These are phyloP conservation scores for Lipomyces kockii DNA, from an alignment of 805 yeast species.

Conservation along the genomic window DNA sequence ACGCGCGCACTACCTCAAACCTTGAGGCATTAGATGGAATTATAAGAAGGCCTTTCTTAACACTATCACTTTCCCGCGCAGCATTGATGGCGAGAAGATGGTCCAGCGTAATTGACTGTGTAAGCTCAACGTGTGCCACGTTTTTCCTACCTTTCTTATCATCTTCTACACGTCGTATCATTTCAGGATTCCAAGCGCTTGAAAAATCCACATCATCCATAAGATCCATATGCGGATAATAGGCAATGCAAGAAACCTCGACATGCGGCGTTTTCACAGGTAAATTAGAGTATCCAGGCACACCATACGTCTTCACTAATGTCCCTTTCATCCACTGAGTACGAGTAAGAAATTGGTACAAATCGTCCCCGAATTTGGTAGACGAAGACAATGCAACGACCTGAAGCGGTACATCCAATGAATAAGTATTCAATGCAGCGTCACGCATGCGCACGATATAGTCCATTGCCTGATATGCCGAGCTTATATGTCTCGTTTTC, in stretches of 20 bases:
- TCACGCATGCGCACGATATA: conserved; percentile 11
- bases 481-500: not conserved
- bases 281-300: conserved; percentile 1
- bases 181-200: not conserved
- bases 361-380: not conserved
- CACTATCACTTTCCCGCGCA: not conserved
- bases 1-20: not conserved
- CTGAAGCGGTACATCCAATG: conserved; percentile 18
- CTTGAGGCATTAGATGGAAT: conserved; percentile 27
- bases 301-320: conserved; percentile 9
- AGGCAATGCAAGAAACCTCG: not conserved
- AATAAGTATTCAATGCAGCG: conserved; percentile 14
- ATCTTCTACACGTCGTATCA: not conserved
- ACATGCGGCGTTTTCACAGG: not conserved
- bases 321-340: conserved; percentile 4
- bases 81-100: conserved; percentile 10
- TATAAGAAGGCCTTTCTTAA: conserved; percentile 21
- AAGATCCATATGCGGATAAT: not conserved
- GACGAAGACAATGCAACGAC: conserved; percentile 20
- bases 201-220: not conserved
- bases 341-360: conserved; percentile 5
- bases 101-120: conserved; percentile 9
- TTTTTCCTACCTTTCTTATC: not conserved
- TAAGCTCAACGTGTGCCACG: not conserved
- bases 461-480: conserved; percentile 14